A percentile compares a stretch with the other conserved stretches of the same genome.
Conservation (phyloP, 2,329 filamentous ascomycete species). For the Monilinia vaccinii-corymbosi region DNA sequence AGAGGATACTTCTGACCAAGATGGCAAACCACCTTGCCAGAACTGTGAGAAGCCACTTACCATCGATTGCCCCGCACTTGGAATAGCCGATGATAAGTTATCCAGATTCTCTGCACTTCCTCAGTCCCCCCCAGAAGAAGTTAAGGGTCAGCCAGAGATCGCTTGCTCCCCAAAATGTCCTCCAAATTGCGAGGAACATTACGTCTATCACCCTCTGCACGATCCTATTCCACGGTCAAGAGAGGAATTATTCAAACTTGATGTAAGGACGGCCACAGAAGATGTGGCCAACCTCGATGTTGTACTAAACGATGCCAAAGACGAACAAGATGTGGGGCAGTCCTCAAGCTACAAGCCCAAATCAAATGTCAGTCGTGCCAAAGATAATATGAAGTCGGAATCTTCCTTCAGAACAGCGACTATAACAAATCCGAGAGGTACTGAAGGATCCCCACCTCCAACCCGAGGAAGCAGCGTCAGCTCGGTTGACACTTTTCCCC, state of each 20-base stretch:
- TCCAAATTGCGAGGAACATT: slow-evolving; percentile 7
- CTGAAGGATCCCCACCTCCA: slow-evolving; percentile 4
- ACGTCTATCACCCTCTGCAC: background rate
- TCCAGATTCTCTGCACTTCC: slow-evolving; percentile 7
- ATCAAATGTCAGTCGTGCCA: background rate
- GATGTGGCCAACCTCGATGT: background rate
- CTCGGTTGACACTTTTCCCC: slow-evolving; percentile 21
- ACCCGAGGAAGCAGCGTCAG: slow-evolving; percentile 17
- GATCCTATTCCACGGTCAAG: background rate
- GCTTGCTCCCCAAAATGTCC: slow-evolving; percentile 6
- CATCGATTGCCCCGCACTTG: background rate
- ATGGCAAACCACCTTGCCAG: slow-evolving; percentile 11
- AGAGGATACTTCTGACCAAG: slow-evolving; percentile 18
- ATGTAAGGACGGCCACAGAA: background rate
- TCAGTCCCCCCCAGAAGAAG: slow-evolving; percentile 3
- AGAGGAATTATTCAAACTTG: background rate
- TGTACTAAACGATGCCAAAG: background rate
- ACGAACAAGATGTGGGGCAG: background rate
- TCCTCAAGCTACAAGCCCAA: background rate
- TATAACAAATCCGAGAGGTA: slow-evolving; percentile 2
- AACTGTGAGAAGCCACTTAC: background rate
- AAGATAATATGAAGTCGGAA: slow-evolving; percentile 3
- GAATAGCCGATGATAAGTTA: background rate
- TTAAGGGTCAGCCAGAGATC: background rate
- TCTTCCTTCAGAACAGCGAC: slow-evolving; percentile 7